Evolutionary conservation across 1,284 basidiomycete genomes (phyloP).

Genomic region (Irpex sp.): DNA sequence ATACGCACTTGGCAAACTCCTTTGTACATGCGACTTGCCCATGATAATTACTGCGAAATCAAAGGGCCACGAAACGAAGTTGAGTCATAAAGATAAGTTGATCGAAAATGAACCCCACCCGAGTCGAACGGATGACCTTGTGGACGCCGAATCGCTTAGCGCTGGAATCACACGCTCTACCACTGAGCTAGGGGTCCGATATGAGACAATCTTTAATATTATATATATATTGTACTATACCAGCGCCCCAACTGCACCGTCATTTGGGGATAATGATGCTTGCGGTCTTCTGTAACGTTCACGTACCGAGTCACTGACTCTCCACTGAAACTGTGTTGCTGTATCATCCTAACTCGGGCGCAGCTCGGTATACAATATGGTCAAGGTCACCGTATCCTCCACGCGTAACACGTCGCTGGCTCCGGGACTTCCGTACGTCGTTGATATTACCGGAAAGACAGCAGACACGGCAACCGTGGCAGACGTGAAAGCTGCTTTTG

Average conservation of each 20-base stretch:
- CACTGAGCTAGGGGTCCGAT: slow-evolving; percentile 19
- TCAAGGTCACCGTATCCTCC: slow-evolving; percentile 52
- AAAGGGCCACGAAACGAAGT: too few species aligned
- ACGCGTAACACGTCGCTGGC: slow-evolving; percentile 43
- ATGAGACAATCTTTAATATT: too few species aligned
- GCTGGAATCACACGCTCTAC: slow-evolving; percentile 21
- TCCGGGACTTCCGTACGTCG: slow-evolving; percentile 48
- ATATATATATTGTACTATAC: too few species aligned
- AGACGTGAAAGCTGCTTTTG: slow-evolving; percentile 59
- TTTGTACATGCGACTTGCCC: too few species aligned
- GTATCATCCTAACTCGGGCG: too few species aligned
- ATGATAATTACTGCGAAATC: too few species aligned
- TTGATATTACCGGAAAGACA: slow-evolving; percentile 50
- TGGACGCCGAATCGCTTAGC: slow-evolving; percentile 6
- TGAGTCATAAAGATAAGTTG: too few species aligned
- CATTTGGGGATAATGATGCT: background rate
- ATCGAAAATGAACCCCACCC: slow-evolving; percentile 20
- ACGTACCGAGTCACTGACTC: background rate
- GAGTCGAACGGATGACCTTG: slow-evolving; percentile 26
- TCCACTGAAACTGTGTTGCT: too few species aligned
- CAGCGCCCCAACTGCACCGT: too few species aligned
- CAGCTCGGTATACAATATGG: slow-evolving; percentile 43
- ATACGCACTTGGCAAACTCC: background rate
- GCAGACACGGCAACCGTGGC: slow-evolving; percentile 46
- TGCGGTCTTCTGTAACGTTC: background rate